phyloP scores from a whole-genome alignment of 257 asterid species.

The Avicennia marina region DNA sequence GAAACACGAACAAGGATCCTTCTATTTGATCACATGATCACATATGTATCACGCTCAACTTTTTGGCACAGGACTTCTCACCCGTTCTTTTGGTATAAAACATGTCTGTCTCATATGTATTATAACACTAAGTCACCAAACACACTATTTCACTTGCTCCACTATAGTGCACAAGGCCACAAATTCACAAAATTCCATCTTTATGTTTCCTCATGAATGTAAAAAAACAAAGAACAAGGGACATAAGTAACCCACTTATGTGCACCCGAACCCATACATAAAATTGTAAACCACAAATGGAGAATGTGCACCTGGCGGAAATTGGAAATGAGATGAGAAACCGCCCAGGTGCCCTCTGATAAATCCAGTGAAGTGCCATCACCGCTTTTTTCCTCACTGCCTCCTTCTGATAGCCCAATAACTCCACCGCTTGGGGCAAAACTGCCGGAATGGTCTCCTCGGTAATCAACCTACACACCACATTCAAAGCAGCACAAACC shows the following conservation, averaged over 20 bases:
- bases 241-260: not conserved
- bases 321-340: slow-evolving; percentile 73
- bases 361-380: slow-evolving; percentile 92
- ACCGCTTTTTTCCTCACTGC: slow-evolving; percentile 95
- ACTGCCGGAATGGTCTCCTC: slow-evolving; percentile 99
- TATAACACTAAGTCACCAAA: not conserved
- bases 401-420: slow-evolving; percentile 84
- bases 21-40: not conserved
- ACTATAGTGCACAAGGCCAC: not conserved
- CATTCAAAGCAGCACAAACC: slow-evolving; percentile 84
- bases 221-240: no score
- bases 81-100: not conserved
- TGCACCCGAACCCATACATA: not conserved
- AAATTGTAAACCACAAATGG: not conserved
- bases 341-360: slow-evolving; percentile 79
- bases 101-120: no score
- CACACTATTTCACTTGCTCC: not conserved
- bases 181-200: no score
- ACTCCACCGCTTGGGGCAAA: slow-evolving; percentile 83
- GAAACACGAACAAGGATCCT: no score
- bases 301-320: slow-evolving; percentile 72
- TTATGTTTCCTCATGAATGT: no score
- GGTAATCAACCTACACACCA: slow-evolving; percentile 83
- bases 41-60: not conserved
- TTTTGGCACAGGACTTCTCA: not conserved